A percentile compares a stretch with the other conserved stretches of the same genome.
Conservation (phyloP, 2,329 filamentous ascomycete genomes). For the Coleophoma cylindrospora region DNA sequence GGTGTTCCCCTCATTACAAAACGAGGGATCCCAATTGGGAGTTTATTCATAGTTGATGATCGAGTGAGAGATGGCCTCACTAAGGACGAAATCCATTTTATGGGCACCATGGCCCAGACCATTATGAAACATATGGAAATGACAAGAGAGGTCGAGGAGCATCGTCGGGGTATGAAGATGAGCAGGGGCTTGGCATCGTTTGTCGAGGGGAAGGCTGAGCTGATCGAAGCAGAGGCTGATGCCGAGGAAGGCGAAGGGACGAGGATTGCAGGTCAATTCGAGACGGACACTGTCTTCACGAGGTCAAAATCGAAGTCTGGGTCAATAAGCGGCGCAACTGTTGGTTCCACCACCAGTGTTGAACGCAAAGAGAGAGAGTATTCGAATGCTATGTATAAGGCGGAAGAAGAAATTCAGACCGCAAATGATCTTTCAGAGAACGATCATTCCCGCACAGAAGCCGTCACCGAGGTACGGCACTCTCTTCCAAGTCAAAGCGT, state of each 20-base stretch:
- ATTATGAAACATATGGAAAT: slow-evolving; percentile 59
- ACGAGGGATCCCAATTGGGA: slow-evolving; percentile 43
- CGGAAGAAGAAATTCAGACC: slow-evolving; percentile 11
- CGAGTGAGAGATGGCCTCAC: slow-evolving; percentile 45
- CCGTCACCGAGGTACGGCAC: slow-evolving; percentile 1
- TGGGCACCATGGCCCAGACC: slow-evolving; percentile 51
- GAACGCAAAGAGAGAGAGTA: slow-evolving; percentile 21
- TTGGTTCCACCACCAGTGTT: slow-evolving; percentile 6
- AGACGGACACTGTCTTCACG: slow-evolving; percentile 12
- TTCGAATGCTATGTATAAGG: slow-evolving; percentile 11
- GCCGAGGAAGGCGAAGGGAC: slow-evolving; percentile 20
- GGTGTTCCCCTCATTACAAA: slow-evolving; percentile 27
- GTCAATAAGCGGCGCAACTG: slow-evolving; percentile 7
- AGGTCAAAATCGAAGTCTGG: slow-evolving; percentile 13
- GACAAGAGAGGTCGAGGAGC: slow-evolving; percentile 47
- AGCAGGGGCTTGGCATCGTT: slow-evolving; percentile 49
- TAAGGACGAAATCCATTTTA: slow-evolving; percentile 43
- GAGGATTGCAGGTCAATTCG: slow-evolving; percentile 22
- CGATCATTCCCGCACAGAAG: slow-evolving; percentile 7
- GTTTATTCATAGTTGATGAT: slow-evolving; percentile 55
- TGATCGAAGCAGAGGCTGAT: slow-evolving; percentile 22
- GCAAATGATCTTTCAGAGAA: not conserved
- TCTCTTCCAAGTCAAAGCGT: slow-evolving; percentile 1
- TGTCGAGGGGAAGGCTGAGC: slow-evolving; percentile 37
- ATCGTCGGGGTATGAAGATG: slow-evolving; percentile 48